Base-by-base conservation (phyloP, 2,329 filamentous ascomycete species). In the Aspergillus ustus region DNA sequence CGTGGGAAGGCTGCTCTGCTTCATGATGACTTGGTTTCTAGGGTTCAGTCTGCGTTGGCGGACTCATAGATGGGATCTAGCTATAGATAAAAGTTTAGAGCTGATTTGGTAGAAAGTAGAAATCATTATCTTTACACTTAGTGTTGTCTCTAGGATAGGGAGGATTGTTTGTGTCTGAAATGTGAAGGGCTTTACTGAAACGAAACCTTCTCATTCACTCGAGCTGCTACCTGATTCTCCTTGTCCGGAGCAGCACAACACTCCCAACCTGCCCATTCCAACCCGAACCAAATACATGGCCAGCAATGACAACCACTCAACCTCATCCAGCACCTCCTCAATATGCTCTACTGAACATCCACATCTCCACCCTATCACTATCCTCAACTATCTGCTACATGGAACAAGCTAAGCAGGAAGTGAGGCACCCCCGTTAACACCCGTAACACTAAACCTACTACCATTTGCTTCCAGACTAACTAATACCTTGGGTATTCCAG, bases 11-110 rank as follows among this genome's bases (percentile, higher is more conserved):
- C 20, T 2, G 67, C 67, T 1, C 69, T 63, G 20, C 50, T 78
- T 20, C 75, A 77, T 69, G 65, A 69, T 57, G 67, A 73, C 40
- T 77, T 74, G 74, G 52, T 77, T 40, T 60, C 48, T 7, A 69
- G 69, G 59, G 72, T 79, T 29, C 58, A 69, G 59, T 57, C 53
- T 31, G 70, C 69, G 28, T 58, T 74, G 51, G 60, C 63, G 56
- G 37, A 19, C 11, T 57, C 19, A 50, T 66, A 53, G 59, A 64
- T 46, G 13, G 11, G 22, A 45, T 59, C 40, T 9, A 43, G 56
- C 52, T 57, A 63, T 67, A 71, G 59, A 69, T 13, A 70, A 65
- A 69, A 70, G 60, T 61, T 64, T 64, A 69, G 52, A 57, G 55
- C 57, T 31, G 40, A 15, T 40, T 37, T 37, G 34, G 34, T 40